These are phyloP conservation scores for Pelagophyceae sp. DNA, from an alignment of 352 stramenopile species.

Conservation along the genomic window DNA sequence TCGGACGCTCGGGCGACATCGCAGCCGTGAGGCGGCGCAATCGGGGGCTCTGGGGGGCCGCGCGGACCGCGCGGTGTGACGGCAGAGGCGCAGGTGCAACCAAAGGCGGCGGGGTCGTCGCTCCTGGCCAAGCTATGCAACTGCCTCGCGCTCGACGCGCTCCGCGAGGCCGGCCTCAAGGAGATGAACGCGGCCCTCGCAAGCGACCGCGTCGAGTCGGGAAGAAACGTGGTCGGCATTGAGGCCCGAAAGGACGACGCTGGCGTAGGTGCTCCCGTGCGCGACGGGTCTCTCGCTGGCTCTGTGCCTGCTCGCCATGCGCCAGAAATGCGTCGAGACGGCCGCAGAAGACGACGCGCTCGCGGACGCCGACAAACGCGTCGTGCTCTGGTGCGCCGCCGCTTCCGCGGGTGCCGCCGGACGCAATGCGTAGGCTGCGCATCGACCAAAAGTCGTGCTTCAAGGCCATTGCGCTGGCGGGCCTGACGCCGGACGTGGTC, in stretches of 20 bases:
- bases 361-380: neutral
- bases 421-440: conserved; percentile 44
- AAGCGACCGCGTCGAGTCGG: too few relatives aligned
- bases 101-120: conserved; percentile 92
- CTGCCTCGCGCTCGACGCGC: conserved; percentile 71
- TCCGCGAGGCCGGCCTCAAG: conserved; percentile 64
- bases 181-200: conserved; percentile 48
- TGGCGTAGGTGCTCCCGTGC: conserved; percentile 88
- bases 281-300: conserved; percentile 93
- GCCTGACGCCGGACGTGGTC: conserved; percentile 79
- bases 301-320: conserved; percentile 74
- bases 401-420: neutral
- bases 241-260: too few relatives aligned
- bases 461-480: conserved; percentile 87
- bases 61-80: too few relatives aligned
- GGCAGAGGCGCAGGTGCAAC: too few relatives aligned
- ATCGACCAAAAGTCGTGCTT: conserved; percentile 99
- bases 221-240: too few relatives aligned
- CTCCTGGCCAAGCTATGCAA: conserved; percentile 86
- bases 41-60: too few relatives aligned
- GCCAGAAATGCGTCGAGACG: conserved; percentile 31
- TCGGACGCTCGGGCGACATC: conserved; percentile 94
- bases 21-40: too few relatives aligned
- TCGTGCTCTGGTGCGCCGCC: neutral
- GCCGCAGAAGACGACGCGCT: neutral